Percentiles rank a stretch among this genome's conserved stretches.
These are phyloP conservation scores for Chrysanthemum makinoi DNA, from an alignment of 129 eudicot genomes.

Conservation along the genomic window DNA sequence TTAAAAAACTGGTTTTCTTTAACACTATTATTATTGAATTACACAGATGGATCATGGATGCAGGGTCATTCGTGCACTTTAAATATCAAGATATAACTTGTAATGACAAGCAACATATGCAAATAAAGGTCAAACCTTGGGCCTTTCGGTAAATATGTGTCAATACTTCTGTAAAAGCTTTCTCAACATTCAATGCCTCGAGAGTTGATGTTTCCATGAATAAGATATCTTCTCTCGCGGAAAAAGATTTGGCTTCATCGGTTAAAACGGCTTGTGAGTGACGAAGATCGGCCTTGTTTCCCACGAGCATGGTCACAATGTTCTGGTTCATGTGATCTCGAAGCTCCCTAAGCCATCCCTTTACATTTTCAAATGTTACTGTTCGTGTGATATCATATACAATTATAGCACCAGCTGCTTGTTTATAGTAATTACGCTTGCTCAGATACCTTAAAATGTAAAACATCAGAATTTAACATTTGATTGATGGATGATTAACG, in stretches of 20 bases:
- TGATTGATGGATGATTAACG: too few species aligned
- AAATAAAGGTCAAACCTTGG: not conserved
- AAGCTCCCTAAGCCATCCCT: constrained; percentile 44
- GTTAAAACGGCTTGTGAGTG: constrained; percentile 33
- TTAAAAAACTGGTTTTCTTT: too few species aligned
- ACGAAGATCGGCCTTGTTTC: constrained; percentile 43
- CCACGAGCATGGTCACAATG: constrained; percentile 46
- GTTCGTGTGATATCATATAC: constrained; percentile 36
- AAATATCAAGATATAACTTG: too few species aligned
- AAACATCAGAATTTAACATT: not conserved
- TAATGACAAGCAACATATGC: too few species aligned
- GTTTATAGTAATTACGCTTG: constrained; percentile 28
- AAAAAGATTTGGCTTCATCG: constrained; percentile 32
- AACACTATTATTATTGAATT: too few species aligned
- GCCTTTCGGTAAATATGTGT: constrained; percentile 31
- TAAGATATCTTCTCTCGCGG: constrained; percentile 31
- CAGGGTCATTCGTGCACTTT: too few species aligned
- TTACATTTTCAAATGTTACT: constrained; percentile 37
- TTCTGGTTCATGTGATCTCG: constrained; percentile 37
- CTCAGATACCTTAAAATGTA: constrained; percentile 23
- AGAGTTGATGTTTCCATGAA: constrained; percentile 44
- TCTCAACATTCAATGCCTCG: constrained; percentile 32
- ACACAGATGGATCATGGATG: not conserved
- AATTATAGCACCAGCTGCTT: constrained; percentile 35
- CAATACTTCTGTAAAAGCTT: constrained; percentile 33